Evolutionary conservation across 768 basidiomycete genomes (phyloP).

Genomic region (Floccularia luteovirens): DNA sequence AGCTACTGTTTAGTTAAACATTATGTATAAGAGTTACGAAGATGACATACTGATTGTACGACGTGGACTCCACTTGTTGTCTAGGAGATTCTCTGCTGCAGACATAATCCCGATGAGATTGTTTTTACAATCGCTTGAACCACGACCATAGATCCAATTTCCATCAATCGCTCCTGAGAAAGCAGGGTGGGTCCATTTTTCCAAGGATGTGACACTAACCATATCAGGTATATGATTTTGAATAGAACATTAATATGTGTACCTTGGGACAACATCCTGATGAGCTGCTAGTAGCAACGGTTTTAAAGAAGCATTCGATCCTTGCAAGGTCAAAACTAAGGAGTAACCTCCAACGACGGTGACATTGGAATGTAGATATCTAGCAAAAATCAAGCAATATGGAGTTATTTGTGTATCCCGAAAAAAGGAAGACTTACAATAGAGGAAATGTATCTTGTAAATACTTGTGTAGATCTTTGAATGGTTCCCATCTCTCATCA

Average conservation of each 20-base stretch:
- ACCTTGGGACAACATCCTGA: slow-evolving; percentile 21
- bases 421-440: slow-evolving; percentile 11
- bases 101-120: slow-evolving; percentile 22
- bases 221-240: slow-evolving; percentile 1
- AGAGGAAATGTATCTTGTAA: slow-evolving; percentile 17
- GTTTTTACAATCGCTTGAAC: slow-evolving; percentile 22
- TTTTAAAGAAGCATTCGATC: slow-evolving; percentile 10
- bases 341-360: slow-evolving; percentile 17
- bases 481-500: slow-evolving; percentile 18
- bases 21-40: not conserved
- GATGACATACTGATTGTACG: slow-evolving; percentile 14
- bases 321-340: slow-evolving; percentile 15
- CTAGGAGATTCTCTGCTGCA: slow-evolving; percentile 18
- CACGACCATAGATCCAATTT: slow-evolving; percentile 22
- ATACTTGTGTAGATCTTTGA: slow-evolving; percentile 17
- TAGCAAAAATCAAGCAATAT: not conserved
- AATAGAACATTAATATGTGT: not conserved
- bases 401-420: not conserved
- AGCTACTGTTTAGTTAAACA: not conserved
- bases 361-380: slow-evolving; percentile 3
- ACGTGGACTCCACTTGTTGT: slow-evolving; percentile 14
- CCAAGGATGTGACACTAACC: slow-evolving; percentile 16
- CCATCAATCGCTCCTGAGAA: slow-evolving; percentile 18
- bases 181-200: slow-evolving; percentile 20
- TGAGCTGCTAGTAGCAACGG: slow-evolving; percentile 22